Conservation (phyloP, 1,284 basidiomycete genomes). For the Schizophyllum commune region DNA sequence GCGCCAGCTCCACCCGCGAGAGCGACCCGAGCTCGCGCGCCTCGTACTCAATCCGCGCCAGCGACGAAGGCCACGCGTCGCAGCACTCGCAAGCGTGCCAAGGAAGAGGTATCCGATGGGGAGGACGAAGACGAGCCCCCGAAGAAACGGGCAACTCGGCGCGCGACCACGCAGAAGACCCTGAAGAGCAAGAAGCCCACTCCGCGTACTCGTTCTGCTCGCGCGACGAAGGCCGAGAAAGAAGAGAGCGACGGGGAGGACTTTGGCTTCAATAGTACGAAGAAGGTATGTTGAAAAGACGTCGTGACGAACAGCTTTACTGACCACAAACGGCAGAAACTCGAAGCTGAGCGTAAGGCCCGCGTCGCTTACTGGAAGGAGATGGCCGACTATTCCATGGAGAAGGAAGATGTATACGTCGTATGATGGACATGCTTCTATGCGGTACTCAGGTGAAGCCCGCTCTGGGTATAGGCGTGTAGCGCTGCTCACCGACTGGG, state of each 20-base stretch:
- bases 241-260: not conserved
- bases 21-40: not conserved
- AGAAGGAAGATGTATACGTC: conserved; percentile 54
- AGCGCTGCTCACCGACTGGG: not conserved
- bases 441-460: not conserved
- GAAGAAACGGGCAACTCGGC: not conserved
- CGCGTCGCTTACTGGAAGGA: conserved; percentile 51
- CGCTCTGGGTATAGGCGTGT: conserved; percentile 18
- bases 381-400: conserved; percentile 43
- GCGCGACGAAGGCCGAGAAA: not conserved
- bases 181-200: not conserved
- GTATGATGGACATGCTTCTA: conserved; percentile 28
- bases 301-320: conserved; percentile 2
- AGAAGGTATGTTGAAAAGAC: not conserved
- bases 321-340: conserved; percentile 22
- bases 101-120: not conserved
- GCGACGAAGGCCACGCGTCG: not conserved
- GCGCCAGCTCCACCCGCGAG: not conserved
- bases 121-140: not conserved
- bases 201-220: not conserved
- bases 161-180: not conserved
- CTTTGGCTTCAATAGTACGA: not conserved
- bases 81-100: not conserved
- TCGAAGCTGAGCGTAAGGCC: conserved; percentile 37
- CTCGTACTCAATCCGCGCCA: not conserved